These are phyloP conservation scores for Diaporthe humulicola DNA, from an alignment of 2,329 filamentous ascomycete genomes.

Conservation along the genomic window DNA sequence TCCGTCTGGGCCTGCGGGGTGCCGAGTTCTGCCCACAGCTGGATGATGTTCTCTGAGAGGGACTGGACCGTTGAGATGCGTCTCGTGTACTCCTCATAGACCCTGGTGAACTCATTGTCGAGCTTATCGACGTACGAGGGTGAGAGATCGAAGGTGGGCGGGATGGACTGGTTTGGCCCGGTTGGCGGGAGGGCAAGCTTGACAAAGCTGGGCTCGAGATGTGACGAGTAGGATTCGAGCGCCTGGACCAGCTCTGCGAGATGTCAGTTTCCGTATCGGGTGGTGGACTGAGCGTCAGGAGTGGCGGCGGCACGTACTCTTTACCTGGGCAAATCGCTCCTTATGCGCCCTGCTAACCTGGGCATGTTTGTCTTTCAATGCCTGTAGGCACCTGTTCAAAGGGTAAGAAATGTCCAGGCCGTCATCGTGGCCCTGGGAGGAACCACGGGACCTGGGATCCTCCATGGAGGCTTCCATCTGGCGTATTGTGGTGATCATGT, in stretches of 20 bases:
- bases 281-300: not conserved
- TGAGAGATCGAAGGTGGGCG: slow-evolving; percentile 92
- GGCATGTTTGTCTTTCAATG: slow-evolving; percentile 86
- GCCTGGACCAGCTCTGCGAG: slow-evolving; percentile 88
- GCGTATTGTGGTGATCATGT: slow-evolving; percentile 85
- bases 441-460: slow-evolving; percentile 75
- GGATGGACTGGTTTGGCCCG: slow-evolving; percentile 79
- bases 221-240: slow-evolving; percentile 94
- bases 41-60: slow-evolving; percentile 87
- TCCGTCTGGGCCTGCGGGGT: slow-evolving; percentile 96
- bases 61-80: slow-evolving; percentile 82
- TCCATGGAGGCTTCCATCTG: slow-evolving; percentile 95
- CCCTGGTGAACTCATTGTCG: slow-evolving; percentile 90
- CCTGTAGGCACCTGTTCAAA: slow-evolving; percentile 81
- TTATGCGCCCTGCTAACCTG: slow-evolving; percentile 86
- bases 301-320: slow-evolving; percentile 71
- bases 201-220: slow-evolving; percentile 91
- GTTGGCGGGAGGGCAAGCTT: slow-evolving; percentile 88
- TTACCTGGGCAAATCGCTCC: slow-evolving; percentile 95
- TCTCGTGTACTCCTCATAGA: slow-evolving; percentile 96
- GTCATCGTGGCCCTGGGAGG: slow-evolving; percentile 74
- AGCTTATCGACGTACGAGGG: slow-evolving; percentile 87
- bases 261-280: slow-evolving; percentile 41
- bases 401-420: slow-evolving; percentile 86
- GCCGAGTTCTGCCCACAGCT: slow-evolving; percentile 95